These are phyloP conservation scores for Tothia fuscella DNA, from an alignment of 2,329 filamentous ascomycete genomes.

Conservation along the genomic window DNA sequence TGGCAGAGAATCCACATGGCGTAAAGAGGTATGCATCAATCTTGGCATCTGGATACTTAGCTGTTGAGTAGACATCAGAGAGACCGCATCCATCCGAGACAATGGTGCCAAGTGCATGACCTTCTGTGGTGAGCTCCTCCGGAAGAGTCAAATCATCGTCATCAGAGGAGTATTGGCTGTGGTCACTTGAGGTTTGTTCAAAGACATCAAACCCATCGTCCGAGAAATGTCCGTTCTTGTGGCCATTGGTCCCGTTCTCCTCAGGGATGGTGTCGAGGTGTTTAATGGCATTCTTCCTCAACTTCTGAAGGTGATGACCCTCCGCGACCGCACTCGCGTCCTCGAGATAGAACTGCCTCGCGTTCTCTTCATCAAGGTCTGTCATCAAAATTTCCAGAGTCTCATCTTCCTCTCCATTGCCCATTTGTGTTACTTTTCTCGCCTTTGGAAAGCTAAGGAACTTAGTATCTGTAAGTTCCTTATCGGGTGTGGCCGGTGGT, in stretches of 20 bases:
- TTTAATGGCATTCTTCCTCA: slow-evolving; percentile 47
- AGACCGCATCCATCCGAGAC: slow-evolving; percentile 86
- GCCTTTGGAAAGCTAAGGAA: slow-evolving; percentile 42
- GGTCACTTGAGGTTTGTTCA: slow-evolving; percentile 56
- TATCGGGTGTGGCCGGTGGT: slow-evolving; percentile 64
- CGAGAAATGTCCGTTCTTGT: not conserved
- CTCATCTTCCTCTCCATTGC: slow-evolving; percentile 55
- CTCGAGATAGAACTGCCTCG: slow-evolving; percentile 58
- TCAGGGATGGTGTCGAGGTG: slow-evolving; percentile 49
- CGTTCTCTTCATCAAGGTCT: slow-evolving; percentile 53
- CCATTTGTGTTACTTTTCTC: slow-evolving; percentile 26
- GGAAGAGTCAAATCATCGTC: slow-evolving; percentile 46
- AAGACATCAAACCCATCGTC: slow-evolving; percentile 68
- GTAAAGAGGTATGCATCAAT: slow-evolving; percentile 96
- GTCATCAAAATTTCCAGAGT: slow-evolving; percentile 61
- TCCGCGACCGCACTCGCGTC: slow-evolving; percentile 84
- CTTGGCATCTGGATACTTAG: slow-evolving; percentile 79
- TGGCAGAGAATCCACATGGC: slow-evolving; percentile 93
- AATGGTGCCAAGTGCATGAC: slow-evolving; percentile 82
- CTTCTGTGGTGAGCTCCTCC: slow-evolving; percentile 77
- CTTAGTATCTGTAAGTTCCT: slow-evolving; percentile 45
- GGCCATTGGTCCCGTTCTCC: slow-evolving; percentile 25
- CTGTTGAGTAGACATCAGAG: slow-evolving; percentile 74
- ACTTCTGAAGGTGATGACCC: slow-evolving; percentile 59
- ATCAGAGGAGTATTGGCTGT: slow-evolving; percentile 46